Evolutionary conservation across 2,329 filamentous ascomycete species (phyloP), one percentile per base, ranked within the genome.

Genomic region (Chaetomiaceae sp.): DNA sequence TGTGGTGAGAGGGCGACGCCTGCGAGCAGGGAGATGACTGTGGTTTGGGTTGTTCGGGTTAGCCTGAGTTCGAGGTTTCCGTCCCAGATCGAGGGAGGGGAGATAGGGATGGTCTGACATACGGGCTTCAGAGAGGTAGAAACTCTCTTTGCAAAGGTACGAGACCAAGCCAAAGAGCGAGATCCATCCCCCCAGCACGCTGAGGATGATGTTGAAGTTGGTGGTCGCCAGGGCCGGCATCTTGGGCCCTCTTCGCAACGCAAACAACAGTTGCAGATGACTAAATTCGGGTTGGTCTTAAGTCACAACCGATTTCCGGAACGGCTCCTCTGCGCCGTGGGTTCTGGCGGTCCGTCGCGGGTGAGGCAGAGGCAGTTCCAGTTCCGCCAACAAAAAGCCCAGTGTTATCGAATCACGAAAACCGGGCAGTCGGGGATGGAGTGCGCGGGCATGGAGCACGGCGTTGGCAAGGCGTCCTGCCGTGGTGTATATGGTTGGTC

Each of bases 61-160:
- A 34, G 34, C 12, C 21, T 17, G 33, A 12, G 16, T 5, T 19
- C 13, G 5, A 13, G n/a, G 25, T 27, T 27, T 10, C 10, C 2
- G 6, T 10, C 6, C 6, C 25, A 27, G 6, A 10, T 9, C 16
- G 9, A 13, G 19, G 20, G 17, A 23, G 38, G 16, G 21, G 17
- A 23, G 21, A 1, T 19, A 12, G 14, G 17, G 14, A 23, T 19
- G 8, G 19, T 30, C 12, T 33, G 27, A 81, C 86, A 66, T 73
- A 92, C 89, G 73, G 47, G 91, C 88, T 77, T 96, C 91, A 1
- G 89, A 95, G 1, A 96, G 77, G 66, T 96, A 96, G 65, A 88
- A 92, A 51, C 83, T 86, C 70, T 96, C 91, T 65, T 96, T 96
- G 64, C 88, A 77, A 16, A 96, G 77, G 64, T 90, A 95, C 1